These are phyloP conservation scores for Nicotiana noctiflora DNA, from an alignment of 257 asterid genomes.

Conservation along the genomic window DNA sequence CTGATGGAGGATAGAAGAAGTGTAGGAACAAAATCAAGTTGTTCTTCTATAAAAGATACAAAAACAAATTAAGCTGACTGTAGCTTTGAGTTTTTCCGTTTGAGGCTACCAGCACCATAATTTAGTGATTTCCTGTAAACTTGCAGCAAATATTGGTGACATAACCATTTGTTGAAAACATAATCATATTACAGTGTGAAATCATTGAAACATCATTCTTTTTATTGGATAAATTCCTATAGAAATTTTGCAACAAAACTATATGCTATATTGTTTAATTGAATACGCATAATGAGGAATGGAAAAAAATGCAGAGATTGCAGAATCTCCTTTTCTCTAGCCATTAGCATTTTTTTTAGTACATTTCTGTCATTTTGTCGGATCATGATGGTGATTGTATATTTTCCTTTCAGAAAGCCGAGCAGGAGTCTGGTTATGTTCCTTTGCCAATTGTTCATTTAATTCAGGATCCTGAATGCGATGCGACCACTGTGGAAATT, in stretches of 20 bases:
- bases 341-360: not conserved
- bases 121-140: not conserved
- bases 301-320: not conserved
- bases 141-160: not conserved
- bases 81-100: not conserved
- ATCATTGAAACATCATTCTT: not conserved
- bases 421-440: conserved; percentile 42
- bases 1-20: not conserved
- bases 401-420: conserved; percentile 32
- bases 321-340: not conserved
- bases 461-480: conserved; percentile 83
- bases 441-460: conserved; percentile 89
- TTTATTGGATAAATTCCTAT: not conserved
- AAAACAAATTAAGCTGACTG: not conserved
- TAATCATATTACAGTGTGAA: not conserved
- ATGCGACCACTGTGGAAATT: conserved; percentile 78
- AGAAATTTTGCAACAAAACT: not conserved
- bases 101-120: not conserved
- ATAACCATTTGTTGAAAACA: not conserved
- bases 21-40: not conserved
- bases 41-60: not conserved
- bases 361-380: not conserved
- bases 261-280: not conserved
- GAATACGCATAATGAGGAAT: not conserved
- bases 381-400: conserved; percentile 6